A percentile compares a stretch with the other conserved stretches of the same genome.
Conservation (phyloP, 208 protist species). For the Trypanosoma congolense region DNA sequence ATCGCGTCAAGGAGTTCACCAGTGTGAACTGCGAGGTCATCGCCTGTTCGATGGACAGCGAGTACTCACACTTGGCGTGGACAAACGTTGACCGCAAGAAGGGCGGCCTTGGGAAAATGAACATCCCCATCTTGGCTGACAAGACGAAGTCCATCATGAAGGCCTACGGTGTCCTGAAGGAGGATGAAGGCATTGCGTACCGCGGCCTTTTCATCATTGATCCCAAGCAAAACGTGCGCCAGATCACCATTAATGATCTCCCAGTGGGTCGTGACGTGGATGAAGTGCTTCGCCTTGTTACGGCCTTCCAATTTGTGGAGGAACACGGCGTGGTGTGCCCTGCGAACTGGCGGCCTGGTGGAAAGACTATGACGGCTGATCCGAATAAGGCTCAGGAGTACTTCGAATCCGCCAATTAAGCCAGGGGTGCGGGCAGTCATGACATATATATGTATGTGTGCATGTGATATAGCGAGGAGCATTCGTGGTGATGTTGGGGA, state of each 20-base stretch:
- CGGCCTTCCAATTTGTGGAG: conserved; percentile 95
- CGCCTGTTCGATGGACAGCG: conserved; percentile 90
- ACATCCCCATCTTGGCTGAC: conserved; percentile 96
- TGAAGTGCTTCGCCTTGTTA: conserved; percentile 92
- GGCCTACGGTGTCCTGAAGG: conserved; percentile 92
- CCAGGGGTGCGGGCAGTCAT: too few relatives aligned
- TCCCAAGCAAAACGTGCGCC: conserved; percentile 84
- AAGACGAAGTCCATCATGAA: conserved; percentile 88
- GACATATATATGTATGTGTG: too few relatives aligned
- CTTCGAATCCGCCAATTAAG: conserved; percentile 35
- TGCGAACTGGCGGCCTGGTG: conserved; percentile 91
- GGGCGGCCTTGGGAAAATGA: conserved; percentile 95
- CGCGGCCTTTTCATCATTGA: conserved; percentile 97
- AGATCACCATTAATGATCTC: conserved; percentile 94
- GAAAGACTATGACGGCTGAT: conserved; percentile 90
- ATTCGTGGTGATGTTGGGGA: too few relatives aligned
- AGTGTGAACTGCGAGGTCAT: conserved; percentile 88
- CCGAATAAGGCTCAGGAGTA: conserved; percentile 87
- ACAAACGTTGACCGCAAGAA: conserved; percentile 92
- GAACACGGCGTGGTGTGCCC: conserved; percentile 94
- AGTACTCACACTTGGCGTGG: conserved; percentile 97
- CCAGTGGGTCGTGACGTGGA: conserved; percentile 94
- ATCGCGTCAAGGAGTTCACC: conserved; percentile 89
- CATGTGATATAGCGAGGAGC: too few relatives aligned
- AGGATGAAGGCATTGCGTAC: conserved; percentile 84